Evolutionary conservation across 2,329 filamentous ascomycete genomes (phyloP), one percentile per base, ranked within the genome.

Genomic region (Penicillium sp.): DNA sequence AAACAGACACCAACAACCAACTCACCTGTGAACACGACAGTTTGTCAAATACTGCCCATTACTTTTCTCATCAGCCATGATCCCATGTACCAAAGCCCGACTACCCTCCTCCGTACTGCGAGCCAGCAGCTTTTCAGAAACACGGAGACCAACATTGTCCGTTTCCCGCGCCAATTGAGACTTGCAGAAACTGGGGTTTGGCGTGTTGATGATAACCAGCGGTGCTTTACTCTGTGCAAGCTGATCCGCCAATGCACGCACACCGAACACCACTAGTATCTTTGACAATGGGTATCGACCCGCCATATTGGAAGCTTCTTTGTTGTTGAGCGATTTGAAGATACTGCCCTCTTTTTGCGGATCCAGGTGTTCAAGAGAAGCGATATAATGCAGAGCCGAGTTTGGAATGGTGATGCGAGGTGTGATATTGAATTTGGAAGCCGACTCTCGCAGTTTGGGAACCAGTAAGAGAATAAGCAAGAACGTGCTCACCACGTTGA

Each of bases 401-500:
- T 62, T 65, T 19, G 58, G 57, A 17, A 65, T 59, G 12, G 60
- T 56, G 27, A 66, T 49, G 6, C 63, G 60, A 21, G 64, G 63
- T 2, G 52, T 33, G 31, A 58, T 66, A 7, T 47, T 47, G 48
- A 59, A 66, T 12, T 49, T 59, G 42, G 25, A 49, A 35, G 47
- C 47, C 5, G 47, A 49, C 5, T n/a, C 47, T n/a, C 21, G 29
- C 15, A 85, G 70, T 66, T 80, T 82, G 1, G 82, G 82, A 33
- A 84, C 44, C 4, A 84, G 36, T 1, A 82, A 67, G 0, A 76
- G 57, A 0, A 75, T 75, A 0, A 84, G 70, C 12, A 84, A 67
- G 58, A 82, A 78, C 0, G 80, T 82, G 10, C 72, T 74, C 42
- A 84, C 68, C 21, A 82, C 79, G 54, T 84, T 62, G 31, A 62